A percentile compares a stretch with the other conserved stretches of the same genome.
phyloP scores from a whole-genome alignment of 208 protist genomes.

The Trypanosoma grayi region DNA sequence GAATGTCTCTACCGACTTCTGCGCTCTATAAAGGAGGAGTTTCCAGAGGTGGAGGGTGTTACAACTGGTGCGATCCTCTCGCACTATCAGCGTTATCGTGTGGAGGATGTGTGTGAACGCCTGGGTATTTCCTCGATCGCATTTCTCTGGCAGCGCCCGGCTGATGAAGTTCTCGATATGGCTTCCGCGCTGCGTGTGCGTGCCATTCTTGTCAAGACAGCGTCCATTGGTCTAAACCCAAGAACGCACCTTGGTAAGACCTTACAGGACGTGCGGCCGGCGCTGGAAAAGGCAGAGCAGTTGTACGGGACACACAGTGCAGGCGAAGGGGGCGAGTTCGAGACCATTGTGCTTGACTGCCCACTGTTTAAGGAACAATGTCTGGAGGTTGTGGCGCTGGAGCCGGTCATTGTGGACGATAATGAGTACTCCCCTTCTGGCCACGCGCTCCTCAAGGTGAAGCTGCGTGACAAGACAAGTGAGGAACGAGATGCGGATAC shows the following conservation, averaged over 20 bases:
- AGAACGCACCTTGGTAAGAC: constrained; percentile 86
- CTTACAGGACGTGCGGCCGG: constrained; percentile 67
- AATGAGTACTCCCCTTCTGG: constrained; percentile 79
- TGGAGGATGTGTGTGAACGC: constrained; percentile 96
- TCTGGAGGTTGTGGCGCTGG: constrained; percentile 34
- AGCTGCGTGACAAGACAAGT: constrained; percentile 35
- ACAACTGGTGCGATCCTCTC: constrained; percentile 98
- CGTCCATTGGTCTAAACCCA: constrained; percentile 91
- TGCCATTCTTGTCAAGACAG: constrained; percentile 96
- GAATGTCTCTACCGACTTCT: constrained; percentile 96
- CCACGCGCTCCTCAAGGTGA: constrained; percentile 49
- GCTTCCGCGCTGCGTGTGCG: constrained; percentile 76
- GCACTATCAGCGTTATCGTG: constrained; percentile 97
- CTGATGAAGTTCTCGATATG: constrained; percentile 94
- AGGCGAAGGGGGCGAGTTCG: constrained; percentile 99
- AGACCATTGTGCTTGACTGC: constrained; percentile 98
- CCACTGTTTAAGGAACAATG: constrained; percentile 77
- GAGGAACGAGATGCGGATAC: constrained; percentile 33
- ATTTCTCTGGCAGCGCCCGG: constrained; percentile 96
- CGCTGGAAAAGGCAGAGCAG: constrained; percentile 47
- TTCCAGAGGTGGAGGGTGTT: constrained; percentile 90
- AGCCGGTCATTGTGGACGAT: constrained; percentile 73
- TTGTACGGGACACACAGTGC: constrained; percentile 92
- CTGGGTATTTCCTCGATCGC: constrained; percentile 92
- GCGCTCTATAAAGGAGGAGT: constrained; percentile 77